These are phyloP conservation scores for Coemansia sp. DNA, from an alignment of 192 early-diverging fungal genomes.

Conservation along the genomic window DNA sequence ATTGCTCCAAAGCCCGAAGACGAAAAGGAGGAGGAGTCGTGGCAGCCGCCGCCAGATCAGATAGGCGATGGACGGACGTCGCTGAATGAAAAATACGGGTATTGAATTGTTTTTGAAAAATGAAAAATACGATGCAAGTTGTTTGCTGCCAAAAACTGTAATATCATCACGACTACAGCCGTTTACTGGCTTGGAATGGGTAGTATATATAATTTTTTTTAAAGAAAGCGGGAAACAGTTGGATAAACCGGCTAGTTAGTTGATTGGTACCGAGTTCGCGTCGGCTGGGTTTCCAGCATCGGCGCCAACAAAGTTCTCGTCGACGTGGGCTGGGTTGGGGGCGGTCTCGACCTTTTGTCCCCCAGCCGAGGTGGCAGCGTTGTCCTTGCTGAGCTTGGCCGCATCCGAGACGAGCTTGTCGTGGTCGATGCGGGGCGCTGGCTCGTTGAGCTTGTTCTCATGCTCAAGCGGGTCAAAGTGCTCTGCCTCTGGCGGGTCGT, in stretches of 20 bases:
- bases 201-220: too few species aligned
- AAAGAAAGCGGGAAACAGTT: too few species aligned
- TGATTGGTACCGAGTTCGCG: neutral
- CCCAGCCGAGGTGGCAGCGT: conserved; percentile 30
- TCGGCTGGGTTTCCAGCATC: conserved; percentile 16
- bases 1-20: neutral
- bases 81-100: conserved; percentile 51
- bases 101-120: conserved; percentile 11
- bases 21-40: conserved; percentile 15
- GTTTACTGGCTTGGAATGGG: too few species aligned
- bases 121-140: too few species aligned
- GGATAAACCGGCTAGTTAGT: neutral
- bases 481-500: conserved; percentile 43
- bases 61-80: conserved; percentile 48
- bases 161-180: too few species aligned
- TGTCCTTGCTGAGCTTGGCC: conserved; percentile 27
- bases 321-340: conserved; percentile 25
- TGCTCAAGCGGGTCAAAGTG: conserved; percentile 56
- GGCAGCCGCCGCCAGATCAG: conserved; percentile 48
- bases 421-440: conserved; percentile 52
- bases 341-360: conserved; percentile 1
- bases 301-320: conserved; percentile 42
- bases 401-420: conserved; percentile 48
- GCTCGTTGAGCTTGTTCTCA: conserved; percentile 56
- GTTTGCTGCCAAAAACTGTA: too few species aligned